Base-by-base conservation (phyloP, 257 asterid species). In the Oldenlandia corymbosa region DNA sequence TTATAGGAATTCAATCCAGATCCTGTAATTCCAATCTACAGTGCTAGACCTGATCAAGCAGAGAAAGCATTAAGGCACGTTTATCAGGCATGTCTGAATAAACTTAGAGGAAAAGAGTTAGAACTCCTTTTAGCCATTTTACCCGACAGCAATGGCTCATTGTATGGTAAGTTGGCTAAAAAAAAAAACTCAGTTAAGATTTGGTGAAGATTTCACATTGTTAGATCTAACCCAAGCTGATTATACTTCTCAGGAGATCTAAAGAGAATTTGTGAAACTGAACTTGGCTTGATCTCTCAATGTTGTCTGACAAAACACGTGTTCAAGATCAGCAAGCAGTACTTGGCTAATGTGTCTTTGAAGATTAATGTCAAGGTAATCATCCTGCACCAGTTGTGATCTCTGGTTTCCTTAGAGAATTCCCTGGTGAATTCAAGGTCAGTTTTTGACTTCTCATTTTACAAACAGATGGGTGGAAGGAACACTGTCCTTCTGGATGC, bases 301-400 rank as follows among this genome's bases (percentile, higher is more conserved):
- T 90, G 97, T 71, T 90, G 97, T 68, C 95, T 94, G 53, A 94
- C 99, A 0, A 94, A 94, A 68, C 95, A 94, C 34, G 97, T 94
- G 37, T 90, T 94, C 86, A 90, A 84, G 85, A 88, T 94, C 83
- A 93, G 84, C 83, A 90, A 90, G 76, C 99, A 94, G 70, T 94
- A 94, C 32, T 70, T 94, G 89, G 97, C 99, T 31, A 94, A 94
- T 64, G 99, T 94, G 16, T 94, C 99, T 68, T 84, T 94, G 72
- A 94, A 94, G 76, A 94, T 94, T 30, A 94, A 94, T 30, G 97
- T 94, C 54, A 94, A 94, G 99, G 99, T 87, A 10, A 5, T 61
- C 28, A 54, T 54, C 46, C 0, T 39, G 18, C 24, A 31, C 0
- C 55, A 21, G 14, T 27, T 10, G 39, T 1, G 24, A 43, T 16